These are phyloP conservation scores for Dactylellina cionopaga DNA, from an alignment of 2,329 filamentous ascomycete genomes.

Conservation along the genomic window DNA sequence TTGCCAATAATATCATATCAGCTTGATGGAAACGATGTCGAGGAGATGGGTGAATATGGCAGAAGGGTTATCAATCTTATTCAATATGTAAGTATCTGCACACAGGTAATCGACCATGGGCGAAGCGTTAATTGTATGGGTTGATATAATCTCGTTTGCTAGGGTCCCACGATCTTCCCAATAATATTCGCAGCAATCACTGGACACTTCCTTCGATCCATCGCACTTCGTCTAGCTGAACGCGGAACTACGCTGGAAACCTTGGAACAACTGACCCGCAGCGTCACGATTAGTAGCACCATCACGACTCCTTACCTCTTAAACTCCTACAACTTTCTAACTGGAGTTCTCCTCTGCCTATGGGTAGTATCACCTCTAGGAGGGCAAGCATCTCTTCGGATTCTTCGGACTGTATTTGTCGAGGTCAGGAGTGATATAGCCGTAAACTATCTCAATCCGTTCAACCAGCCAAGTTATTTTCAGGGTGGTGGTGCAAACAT, in stretches of 20 bases:
- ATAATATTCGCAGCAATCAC: constrained; percentile 47
- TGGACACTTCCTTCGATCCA: constrained; percentile 33
- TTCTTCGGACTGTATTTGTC: constrained; percentile 25
- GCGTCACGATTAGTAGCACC: constrained; percentile 32
- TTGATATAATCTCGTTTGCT: neutral
- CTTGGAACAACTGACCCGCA: constrained; percentile 40
- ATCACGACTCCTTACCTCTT: constrained; percentile 36
- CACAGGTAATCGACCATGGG: neutral
- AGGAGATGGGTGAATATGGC: constrained; percentile 31
- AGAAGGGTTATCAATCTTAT: constrained; percentile 33
- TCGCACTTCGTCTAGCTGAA: constrained; percentile 38
- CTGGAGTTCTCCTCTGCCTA: constrained; percentile 25
- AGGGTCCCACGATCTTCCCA: constrained; percentile 47
- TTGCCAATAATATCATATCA: constrained; percentile 37
- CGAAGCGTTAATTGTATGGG: no score
- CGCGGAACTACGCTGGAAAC: constrained; percentile 36
- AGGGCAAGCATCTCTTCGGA: constrained; percentile 43
- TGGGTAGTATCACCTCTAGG: constrained; percentile 39
- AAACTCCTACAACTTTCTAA: constrained; percentile 36
- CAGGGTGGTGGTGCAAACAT: constrained; percentile 18
- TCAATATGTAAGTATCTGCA: constrained; percentile 36
- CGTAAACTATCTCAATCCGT: constrained; percentile 35
- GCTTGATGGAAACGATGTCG: constrained; percentile 27
- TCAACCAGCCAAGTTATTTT: constrained; percentile 37
- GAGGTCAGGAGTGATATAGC: constrained; percentile 11